Conservation (phyloP, 805 yeast species). For the Hanseniaspora vineae region DNA sequence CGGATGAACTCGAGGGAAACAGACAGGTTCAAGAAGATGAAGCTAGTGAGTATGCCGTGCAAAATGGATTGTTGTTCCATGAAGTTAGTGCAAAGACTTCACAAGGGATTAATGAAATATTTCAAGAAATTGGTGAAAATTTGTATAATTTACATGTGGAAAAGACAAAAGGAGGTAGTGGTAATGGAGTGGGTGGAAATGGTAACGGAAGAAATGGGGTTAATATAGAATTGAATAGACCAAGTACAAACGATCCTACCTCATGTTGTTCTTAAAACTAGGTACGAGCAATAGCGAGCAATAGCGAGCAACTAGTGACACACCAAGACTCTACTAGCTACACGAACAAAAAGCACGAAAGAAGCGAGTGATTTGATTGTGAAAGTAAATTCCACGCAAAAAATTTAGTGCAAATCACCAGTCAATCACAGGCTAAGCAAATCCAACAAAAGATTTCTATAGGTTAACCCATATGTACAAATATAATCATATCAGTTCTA, state of each 20-base stretch:
- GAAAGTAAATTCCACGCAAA: no score
- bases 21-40: constrained; percentile 32
- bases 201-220: constrained; percentile 7
- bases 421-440: no score
- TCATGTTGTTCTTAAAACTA: constrained; percentile 29
- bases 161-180: constrained; percentile 9
- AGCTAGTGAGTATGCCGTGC: constrained; percentile 44
- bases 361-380: no score
- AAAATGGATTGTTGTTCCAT: constrained; percentile 34
- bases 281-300: no score
- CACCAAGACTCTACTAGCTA: no score
- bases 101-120: constrained; percentile 32
- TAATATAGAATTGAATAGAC: constrained; percentile 29
- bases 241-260: constrained; percentile 30
- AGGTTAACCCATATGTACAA: no score
- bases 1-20: neutral
- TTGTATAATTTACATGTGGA: constrained; percentile 21
- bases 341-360: no score
- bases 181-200: constrained; percentile 5
- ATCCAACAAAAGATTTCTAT: no score
- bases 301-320: no score
- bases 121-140: constrained; percentile 36
- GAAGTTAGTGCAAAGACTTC: constrained; percentile 54
- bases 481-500: neutral
- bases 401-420: no score